Base-by-base conservation (phyloP, 2,329 filamentous ascomycete genomes). In the Colletotrichum sojae region DNA sequence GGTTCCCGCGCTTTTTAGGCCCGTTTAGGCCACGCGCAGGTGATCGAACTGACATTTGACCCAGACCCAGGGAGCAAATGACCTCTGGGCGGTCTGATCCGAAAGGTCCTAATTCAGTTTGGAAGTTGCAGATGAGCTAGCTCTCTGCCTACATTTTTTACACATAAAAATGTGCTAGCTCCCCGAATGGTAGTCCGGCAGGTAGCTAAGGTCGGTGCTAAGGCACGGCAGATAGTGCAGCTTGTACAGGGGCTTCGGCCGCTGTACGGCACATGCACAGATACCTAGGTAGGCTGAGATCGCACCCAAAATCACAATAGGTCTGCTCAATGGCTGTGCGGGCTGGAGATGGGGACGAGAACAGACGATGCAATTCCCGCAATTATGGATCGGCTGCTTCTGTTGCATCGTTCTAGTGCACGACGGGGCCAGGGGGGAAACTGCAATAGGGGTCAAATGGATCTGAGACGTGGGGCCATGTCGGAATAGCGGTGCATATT, bases 401-500 rank as follows among this genome's bases (percentile, higher is more conserved):
- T 25, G 46, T 57, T 54, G 55, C 52, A 27, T 52, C 45, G 27
- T 54, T 58, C 25, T n/a, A 64, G 46, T 18, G 16, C 13, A 13
- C 36, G 22, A 16, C 48, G 51, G 49, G 66, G 43, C 18, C 40
- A 12, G 36, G 18, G 25, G 22, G 20, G 18, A 48, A 45, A 43
- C 39, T 65, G 16, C 31, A 60, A 59, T 69, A 69, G 66, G 66
- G 61, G 66, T 69, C 49, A 54, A 51, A 54, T 59, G 54, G 54
- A 59, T 60, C 61, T 65, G 43, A 66, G 66, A 69, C 66, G 25
- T 55, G 49, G 46, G 27, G 53, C 52, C 45, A 36, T 31, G 48
- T 55, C 57, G 43, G 25, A 43, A 55, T 51, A 48, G 31, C 49
- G 59, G 51, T 45, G 58, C 31, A 51, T 52, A 22, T 55, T 55